A percentile compares a stretch with the other conserved stretches of the same genome.
Conservation (phyloP, 1,284 basidiomycete species). For the Papiliotrema flavescens region DNA sequence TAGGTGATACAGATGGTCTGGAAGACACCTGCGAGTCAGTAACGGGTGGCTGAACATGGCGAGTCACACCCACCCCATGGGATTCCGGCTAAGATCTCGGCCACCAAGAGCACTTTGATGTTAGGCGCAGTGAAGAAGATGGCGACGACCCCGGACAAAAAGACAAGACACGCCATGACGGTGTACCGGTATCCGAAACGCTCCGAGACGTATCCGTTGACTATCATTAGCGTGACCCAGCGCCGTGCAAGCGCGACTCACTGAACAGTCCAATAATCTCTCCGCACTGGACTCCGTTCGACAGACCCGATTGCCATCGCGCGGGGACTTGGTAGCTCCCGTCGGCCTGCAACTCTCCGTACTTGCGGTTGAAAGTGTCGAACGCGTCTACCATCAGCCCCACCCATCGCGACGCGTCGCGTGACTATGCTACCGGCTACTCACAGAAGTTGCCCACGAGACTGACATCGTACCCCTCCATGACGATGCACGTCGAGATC, state of each 20-base stretch:
- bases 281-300: constrained; percentile 46
- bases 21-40: background rate
- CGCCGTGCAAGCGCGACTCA: constrained; percentile 2
- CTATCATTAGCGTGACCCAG: background rate
- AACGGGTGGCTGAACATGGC: constrained; percentile 14
- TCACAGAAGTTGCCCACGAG: constrained; percentile 42
- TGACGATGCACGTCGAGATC: constrained; percentile 50
- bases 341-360: constrained; percentile 32
- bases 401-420: background rate
- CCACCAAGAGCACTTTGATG: constrained; percentile 31
- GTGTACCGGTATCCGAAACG: constrained; percentile 45
- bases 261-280: constrained; percentile 50
- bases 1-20: constrained; percentile 25
- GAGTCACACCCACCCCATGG: constrained; percentile 38
- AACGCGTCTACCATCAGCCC: constrained; percentile 31
- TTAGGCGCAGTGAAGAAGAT: constrained; percentile 41
- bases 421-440: constrained; percentile 1
- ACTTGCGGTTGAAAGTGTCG: constrained; percentile 42
- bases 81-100: constrained; percentile 39
- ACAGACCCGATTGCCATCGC: constrained; percentile 52
- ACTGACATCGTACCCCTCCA: constrained; percentile 52
- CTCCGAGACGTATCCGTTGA: constrained; percentile 49
- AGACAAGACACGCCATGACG: constrained; percentile 32
- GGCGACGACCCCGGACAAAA: constrained; percentile 35
- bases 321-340: constrained; percentile 50